Evolutionary conservation across 176 grass and related monocot species (phyloP).

Genomic region (Rhynchospora breviuscula): DNA sequence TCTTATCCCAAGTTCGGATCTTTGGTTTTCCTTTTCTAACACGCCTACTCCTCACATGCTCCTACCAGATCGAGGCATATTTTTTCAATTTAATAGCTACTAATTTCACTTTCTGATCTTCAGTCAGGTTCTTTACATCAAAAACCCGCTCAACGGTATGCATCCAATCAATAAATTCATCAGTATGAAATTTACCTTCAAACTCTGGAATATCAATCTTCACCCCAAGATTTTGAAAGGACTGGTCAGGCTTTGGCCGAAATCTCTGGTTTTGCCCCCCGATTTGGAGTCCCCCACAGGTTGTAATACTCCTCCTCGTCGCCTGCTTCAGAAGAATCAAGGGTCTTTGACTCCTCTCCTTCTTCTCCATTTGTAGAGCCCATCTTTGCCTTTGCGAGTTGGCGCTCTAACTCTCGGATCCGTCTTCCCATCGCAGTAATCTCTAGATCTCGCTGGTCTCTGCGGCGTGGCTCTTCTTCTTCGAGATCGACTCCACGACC

Average conservation of each 20-base stretch:
- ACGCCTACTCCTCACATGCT: background rate
- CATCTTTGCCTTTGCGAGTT: too few species aligned
- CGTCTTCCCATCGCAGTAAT: too few species aligned
- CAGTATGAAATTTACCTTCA: background rate
- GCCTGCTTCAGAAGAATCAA: background rate
- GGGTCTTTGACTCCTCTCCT: background rate
- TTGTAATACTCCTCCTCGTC: background rate
- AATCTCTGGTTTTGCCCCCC: background rate
- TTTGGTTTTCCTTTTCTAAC: too few species aligned
- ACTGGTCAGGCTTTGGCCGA: background rate
- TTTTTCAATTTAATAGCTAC: background rate
- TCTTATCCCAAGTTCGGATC: background rate
- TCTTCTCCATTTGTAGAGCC: too few species aligned
- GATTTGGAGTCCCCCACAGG: background rate
- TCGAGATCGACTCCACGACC: too few species aligned
- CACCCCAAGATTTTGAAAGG: background rate
- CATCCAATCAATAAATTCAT: too few species aligned
- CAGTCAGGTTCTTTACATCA: background rate
- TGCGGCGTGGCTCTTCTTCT: too few species aligned
- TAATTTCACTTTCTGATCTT: background rate
- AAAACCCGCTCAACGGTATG: background rate
- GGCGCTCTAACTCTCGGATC: too few species aligned
- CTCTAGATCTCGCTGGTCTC: too few species aligned
- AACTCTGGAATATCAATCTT: background rate
- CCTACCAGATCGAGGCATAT: background rate